Evolutionary conservation across 2,329 filamentous ascomycete genomes (phyloP), one percentile per base, ranked within the genome.

Genomic region (Microcyclosporella mali): DNA sequence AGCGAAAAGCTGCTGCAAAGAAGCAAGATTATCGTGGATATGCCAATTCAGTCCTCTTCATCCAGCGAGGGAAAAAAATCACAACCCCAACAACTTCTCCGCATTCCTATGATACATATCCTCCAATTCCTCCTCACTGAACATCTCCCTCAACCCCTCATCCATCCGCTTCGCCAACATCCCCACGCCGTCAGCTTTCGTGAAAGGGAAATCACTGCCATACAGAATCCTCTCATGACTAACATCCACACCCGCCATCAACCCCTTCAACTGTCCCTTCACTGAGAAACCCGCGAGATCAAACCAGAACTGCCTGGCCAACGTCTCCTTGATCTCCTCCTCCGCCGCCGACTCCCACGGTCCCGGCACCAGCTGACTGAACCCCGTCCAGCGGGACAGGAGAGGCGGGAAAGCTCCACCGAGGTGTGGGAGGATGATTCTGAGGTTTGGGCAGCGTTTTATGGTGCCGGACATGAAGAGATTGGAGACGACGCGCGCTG

Each of bases 281-380:
- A 76, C 74, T 0, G 66, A 63, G n/a, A 73, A 67, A 0, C 73
- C 74, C 0, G 73, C 73, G 25, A 76, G 53, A 52, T 77, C 74
- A 45, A 76, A 75, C 55, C 68, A 77, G 46, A 76, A 73, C 21
- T 70, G 68, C 28, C 47, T 49, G 16, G 55, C 51, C 12, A 71
- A 53, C 28, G 64, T 62, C 33, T 52, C 52, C 12, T 56, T 48
- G 1, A 66, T 62, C 1, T 53, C 53, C 0, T 53, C 53, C 30
- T 65, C 57, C 36, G 41, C 21, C 10, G 56, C 45, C 50, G 62
- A 45, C 6, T 52, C 33, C 33, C 51, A 53, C 1, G 60, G 60
- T 1, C 62, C 66, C 0, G 66, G 65, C 1, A 71, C 61, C 1
- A 70, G 50, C 14, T 53, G 58, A 14, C 64, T 56, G 53, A 70